These are phyloP conservation scores for Margaritispora aquatica DNA, from an alignment of 495 filamentous ascomycete species.

Conservation along the genomic window DNA sequence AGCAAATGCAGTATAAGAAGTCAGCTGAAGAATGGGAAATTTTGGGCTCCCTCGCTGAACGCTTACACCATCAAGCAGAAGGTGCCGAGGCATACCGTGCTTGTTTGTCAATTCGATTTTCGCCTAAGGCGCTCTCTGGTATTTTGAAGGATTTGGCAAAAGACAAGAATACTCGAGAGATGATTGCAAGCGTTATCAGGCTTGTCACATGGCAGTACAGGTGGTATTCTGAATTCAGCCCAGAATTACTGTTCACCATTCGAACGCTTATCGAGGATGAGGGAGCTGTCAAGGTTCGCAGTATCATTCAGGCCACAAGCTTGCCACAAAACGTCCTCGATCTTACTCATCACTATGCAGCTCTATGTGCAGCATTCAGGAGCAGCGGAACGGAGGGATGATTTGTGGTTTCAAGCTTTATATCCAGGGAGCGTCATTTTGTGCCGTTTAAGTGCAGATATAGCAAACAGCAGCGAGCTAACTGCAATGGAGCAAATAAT, in stretches of 20 bases:
- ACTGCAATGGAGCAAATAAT: neutral
- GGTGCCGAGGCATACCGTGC: constrained; percentile 85
- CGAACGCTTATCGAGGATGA: constrained; percentile 94
- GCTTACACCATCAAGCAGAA: constrained; percentile 84
- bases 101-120: constrained; percentile 78
- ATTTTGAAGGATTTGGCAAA: constrained; percentile 69
- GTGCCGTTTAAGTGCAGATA: neutral
- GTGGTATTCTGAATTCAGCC: constrained; percentile 99
- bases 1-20: constrained; percentile 90
- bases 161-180: constrained; percentile 65
- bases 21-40: constrained; percentile 98
- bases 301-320: constrained; percentile 92
- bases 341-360: constrained; percentile 93
- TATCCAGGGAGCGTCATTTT: neutral
- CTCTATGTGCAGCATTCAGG: constrained; percentile 86
- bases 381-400: constrained; percentile 90
- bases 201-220: constrained; percentile 97
- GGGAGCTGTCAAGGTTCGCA: constrained; percentile 93
- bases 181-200: constrained; percentile 73
- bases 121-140: constrained; percentile 81
- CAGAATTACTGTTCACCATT: constrained; percentile 75
- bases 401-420: neutral
- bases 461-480: neutral
- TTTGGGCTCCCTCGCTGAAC: constrained; percentile 84
- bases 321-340: constrained; percentile 89